phyloP scores from a whole-genome alignment of 176 grass and related monocot genomes.

The Hsuehochloa calcarea region DNA sequence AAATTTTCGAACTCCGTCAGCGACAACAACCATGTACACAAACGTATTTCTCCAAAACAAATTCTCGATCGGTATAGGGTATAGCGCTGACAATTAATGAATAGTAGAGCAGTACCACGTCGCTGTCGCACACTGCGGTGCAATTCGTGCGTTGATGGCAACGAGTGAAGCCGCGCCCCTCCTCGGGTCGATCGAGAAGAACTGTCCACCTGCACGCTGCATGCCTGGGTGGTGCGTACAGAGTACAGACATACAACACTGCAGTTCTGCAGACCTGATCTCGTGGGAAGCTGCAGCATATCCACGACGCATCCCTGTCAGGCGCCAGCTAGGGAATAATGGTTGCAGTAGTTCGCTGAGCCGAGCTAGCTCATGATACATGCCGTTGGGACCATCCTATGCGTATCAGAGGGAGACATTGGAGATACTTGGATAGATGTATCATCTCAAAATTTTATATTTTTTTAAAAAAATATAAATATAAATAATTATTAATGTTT shows the following conservation, averaged over 20 bases:
- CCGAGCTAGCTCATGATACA: not conserved
- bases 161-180: not conserved
- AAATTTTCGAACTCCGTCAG: too few species aligned
- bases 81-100: too few species aligned
- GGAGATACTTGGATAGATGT: too few species aligned
- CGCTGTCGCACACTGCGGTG: not conserved
- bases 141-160: not conserved
- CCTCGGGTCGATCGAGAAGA: not conserved
- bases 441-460: too few species aligned
- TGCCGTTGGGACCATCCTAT: not conserved
- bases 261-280: not conserved
- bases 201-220: not conserved
- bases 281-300: not conserved
- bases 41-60: too few species aligned
- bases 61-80: too few species aligned
- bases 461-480: too few species aligned
- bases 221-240: not conserved
- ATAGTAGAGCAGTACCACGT: too few species aligned
- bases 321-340: not conserved
- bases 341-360: not conserved
- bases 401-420: not conserved
- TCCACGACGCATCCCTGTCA: not conserved
- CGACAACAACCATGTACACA: too few species aligned
- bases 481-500: too few species aligned
- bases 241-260: too few species aligned